Percentiles rank a stretch among this genome's conserved stretches.
Conservation (phyloP, 139 green algal species). For the Edaphochlamys debaryana region DNA sequence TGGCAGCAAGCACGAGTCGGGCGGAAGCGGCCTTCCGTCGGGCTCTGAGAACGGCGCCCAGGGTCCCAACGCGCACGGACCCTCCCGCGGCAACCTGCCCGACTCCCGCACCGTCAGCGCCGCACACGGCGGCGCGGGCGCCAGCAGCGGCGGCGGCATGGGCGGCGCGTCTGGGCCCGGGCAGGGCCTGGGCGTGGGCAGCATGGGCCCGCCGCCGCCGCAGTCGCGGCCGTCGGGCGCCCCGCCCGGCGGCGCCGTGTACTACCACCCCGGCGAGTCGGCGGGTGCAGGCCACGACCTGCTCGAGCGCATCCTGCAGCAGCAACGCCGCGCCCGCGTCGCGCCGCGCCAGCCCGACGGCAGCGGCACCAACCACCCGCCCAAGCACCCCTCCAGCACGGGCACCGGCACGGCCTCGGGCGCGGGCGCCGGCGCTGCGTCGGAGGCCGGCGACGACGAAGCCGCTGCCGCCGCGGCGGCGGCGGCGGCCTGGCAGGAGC, state of each 20-base stretch:
- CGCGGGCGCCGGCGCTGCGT: neutral
- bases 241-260: neutral
- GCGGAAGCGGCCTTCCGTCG: too few species aligned
- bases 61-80: too few species aligned
- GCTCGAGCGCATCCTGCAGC: constrained; percentile 18
- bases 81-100: too few species aligned
- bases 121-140: neutral
- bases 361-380: constrained; percentile 16
- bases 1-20: neutral
- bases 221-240: neutral
- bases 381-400: neutral
- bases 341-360: neutral
- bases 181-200: neutral
- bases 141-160: neutral
- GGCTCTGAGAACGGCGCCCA: too few species aligned
- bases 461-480: too few species aligned
- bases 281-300: neutral
- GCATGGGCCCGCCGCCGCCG: neutral
- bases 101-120: neutral
- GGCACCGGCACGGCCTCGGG: neutral
- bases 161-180: neutral
- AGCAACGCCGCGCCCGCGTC: constrained; percentile 7
- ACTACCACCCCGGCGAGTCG: constrained; percentile 3
- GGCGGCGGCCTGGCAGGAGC: neutral
- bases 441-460: neutral